These are phyloP conservation scores for Colletotrichum musicola DNA, from an alignment of 2,329 filamentous ascomycete species.

Conservation along the genomic window DNA sequence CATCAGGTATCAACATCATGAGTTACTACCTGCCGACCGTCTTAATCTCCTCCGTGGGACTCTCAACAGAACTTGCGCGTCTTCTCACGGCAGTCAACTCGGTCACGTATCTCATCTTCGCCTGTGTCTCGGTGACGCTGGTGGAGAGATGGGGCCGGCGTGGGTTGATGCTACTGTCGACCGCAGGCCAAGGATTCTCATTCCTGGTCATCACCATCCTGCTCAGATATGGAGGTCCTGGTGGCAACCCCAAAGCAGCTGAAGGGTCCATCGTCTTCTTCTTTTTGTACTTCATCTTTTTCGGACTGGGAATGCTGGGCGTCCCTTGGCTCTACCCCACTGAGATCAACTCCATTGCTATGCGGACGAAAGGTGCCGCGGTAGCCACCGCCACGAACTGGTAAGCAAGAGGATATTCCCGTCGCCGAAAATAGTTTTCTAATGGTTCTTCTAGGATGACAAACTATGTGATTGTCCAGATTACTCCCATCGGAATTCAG, in stretches of 20 bases:
- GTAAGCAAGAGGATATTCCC: slow-evolving; percentile 26
- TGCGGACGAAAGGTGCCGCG: slow-evolving; percentile 55
- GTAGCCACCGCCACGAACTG: slow-evolving; percentile 52
- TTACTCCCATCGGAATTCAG: slow-evolving; percentile 48
- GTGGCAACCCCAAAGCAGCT: slow-evolving; percentile 41
- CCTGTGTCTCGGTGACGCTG: slow-evolving; percentile 44
- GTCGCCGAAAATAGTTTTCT: neutral
- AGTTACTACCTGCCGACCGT: slow-evolving; percentile 58
- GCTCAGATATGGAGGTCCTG: slow-evolving; percentile 41
- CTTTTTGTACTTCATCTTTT: slow-evolving; percentile 48
- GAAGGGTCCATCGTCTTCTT: slow-evolving; percentile 48
- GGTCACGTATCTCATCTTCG: slow-evolving; percentile 42
- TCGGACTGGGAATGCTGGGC: slow-evolving; percentile 49
- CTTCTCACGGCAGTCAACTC: slow-evolving; percentile 61
- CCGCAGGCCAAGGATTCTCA: slow-evolving; percentile 44
- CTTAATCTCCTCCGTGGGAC: slow-evolving; percentile 62
- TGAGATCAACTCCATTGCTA: slow-evolving; percentile 55
- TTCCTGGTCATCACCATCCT: slow-evolving; percentile 47
- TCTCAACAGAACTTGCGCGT: slow-evolving; percentile 60
- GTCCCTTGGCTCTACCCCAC: slow-evolving; percentile 58
- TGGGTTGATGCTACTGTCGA: slow-evolving; percentile 48
- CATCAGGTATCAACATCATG: slow-evolving; percentile 41
- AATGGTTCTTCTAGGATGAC: neutral
- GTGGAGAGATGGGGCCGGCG: slow-evolving; percentile 47
- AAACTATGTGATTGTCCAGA: neutral